A percentile compares a stretch with the other conserved stretches of the same genome.
phyloP scores from a whole-genome alignment of 2,329 filamentous ascomycete species.

The Torrubiella hemipterigena region DNA sequence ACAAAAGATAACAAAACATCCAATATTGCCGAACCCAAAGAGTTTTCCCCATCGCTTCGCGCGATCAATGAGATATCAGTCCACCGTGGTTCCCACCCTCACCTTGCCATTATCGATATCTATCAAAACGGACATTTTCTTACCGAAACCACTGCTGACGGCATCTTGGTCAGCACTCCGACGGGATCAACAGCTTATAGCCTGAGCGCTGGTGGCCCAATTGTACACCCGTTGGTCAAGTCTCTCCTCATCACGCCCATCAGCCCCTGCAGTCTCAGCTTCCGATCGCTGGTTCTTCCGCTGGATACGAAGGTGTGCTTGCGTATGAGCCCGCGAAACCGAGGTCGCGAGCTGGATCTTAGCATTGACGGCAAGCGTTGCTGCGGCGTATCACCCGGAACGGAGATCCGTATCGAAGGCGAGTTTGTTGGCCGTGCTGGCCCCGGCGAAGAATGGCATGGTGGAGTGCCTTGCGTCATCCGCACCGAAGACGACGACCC shows the following conservation, averaged over 20 bases:
- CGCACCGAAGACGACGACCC: constrained; percentile 69
- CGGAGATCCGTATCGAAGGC: constrained; percentile 80
- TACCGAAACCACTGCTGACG: constrained; percentile 89
- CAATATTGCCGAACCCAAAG: constrained; percentile 23
- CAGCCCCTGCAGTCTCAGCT: constrained; percentile 82
- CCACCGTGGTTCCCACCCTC: constrained; percentile 79
- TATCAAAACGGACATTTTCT: constrained; percentile 81
- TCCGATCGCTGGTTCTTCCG: constrained; percentile 81
- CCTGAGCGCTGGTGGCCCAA: constrained; percentile 82
- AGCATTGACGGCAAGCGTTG: constrained; percentile 67
- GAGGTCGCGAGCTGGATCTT: constrained; percentile 64
- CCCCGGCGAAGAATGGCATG: constrained; percentile 42
- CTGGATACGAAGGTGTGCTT: constrained; percentile 75
- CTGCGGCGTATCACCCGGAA: constrained; percentile 56
- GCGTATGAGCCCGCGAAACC: constrained; percentile 68
- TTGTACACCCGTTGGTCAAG: constrained; percentile 86
- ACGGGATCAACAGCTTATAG: constrained; percentile 95
- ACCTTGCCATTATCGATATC: constrained; percentile 85
- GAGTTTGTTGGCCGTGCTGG: constrained; percentile 53
- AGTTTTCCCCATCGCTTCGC: constrained; percentile 34
- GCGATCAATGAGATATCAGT: constrained; percentile 95
- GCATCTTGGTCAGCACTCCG: constrained; percentile 86
- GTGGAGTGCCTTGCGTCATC: constrained; percentile 88
- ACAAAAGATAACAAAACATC: constrained; percentile 30
- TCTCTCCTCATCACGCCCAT: constrained; percentile 87